Evolutionary conservation across 257 asterid species (phyloP).

Genomic region (Solanum infundibuliforme): DNA sequence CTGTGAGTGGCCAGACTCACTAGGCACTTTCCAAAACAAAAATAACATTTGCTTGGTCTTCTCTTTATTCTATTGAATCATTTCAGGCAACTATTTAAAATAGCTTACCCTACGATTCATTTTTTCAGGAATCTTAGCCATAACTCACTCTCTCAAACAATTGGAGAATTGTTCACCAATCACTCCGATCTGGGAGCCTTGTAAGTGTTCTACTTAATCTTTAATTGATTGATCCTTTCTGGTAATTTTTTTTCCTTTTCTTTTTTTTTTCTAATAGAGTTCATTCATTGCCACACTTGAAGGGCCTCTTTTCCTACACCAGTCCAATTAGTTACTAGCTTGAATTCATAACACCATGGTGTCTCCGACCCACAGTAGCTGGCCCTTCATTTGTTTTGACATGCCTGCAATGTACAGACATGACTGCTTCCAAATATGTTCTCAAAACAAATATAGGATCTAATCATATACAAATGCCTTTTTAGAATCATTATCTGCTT

Average conservation of each 20-base stretch:
- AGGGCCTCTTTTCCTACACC: not conserved
- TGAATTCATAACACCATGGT: not conserved
- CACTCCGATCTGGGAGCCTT: slow-evolving; percentile 52
- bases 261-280: not conserved
- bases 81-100: slow-evolving; percentile 2
- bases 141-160: slow-evolving; percentile 50
- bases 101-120: slow-evolving; percentile 11
- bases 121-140: slow-evolving; percentile 67
- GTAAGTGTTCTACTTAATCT: slow-evolving; percentile 26
- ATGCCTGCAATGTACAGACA: not conserved
- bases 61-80: not conserved
- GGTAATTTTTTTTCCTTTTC: not conserved
- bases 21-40: not conserved
- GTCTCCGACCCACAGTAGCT: not conserved
- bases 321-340: not conserved
- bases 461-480: not conserved
- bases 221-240: not conserved
- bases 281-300: not conserved
- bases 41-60: not conserved
- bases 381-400: not conserved
- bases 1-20: slow-evolving; percentile 46
- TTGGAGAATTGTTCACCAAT: slow-evolving; percentile 76
- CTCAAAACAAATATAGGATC: not conserved
- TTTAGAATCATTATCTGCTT: not conserved
- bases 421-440: not conserved